These are phyloP conservation scores for Penicillium bovifimosum DNA, from an alignment of 495 filamentous ascomycete genomes.

Conservation along the genomic window DNA sequence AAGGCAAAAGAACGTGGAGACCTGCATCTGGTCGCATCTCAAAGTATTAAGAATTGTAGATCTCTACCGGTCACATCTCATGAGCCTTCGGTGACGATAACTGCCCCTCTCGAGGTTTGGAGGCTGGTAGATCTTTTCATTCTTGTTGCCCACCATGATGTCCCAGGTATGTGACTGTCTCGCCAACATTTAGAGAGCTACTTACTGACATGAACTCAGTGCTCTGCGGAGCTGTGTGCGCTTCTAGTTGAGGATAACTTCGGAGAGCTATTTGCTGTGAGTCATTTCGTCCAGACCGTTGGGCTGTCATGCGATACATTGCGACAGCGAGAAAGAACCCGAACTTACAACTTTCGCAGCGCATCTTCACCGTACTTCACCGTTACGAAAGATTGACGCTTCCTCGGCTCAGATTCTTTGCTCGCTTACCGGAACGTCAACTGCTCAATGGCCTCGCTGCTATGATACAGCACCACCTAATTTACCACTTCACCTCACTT, in stretches of 20 bases:
- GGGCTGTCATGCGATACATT: background rate
- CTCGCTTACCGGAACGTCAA: slow-evolving; percentile 60
- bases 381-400: slow-evolving; percentile 71
- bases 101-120: slow-evolving; percentile 59
- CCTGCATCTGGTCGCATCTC: slow-evolving; percentile 1
- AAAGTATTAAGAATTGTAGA: slow-evolving; percentile 1
- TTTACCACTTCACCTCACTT: slow-evolving; percentile 64
- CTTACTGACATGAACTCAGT: slow-evolving; percentile 36
- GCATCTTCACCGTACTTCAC: slow-evolving; percentile 75
- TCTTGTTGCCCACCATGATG: slow-evolving; percentile 46
- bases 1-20: slow-evolving; percentile 14
- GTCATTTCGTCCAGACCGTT: slow-evolving; percentile 24
- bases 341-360: slow-evolving; percentile 36
- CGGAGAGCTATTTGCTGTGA: slow-evolving; percentile 85
- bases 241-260: slow-evolving; percentile 84
- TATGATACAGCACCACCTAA: slow-evolving; percentile 82
- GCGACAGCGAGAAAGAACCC: background rate
- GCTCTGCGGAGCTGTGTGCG: slow-evolving; percentile 74
- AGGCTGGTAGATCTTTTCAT: slow-evolving; percentile 56
- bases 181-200: slow-evolving; percentile 6
- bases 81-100: slow-evolving; percentile 57
- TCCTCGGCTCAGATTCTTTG: slow-evolving; percentile 57
- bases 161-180: slow-evolving; percentile 44
- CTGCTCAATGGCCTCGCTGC: slow-evolving; percentile 73
- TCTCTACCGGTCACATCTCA: slow-evolving; percentile 12